Base-by-base conservation (phyloP, 2,329 filamentous ascomycete species). In the Talaromyces sp. region DNA sequence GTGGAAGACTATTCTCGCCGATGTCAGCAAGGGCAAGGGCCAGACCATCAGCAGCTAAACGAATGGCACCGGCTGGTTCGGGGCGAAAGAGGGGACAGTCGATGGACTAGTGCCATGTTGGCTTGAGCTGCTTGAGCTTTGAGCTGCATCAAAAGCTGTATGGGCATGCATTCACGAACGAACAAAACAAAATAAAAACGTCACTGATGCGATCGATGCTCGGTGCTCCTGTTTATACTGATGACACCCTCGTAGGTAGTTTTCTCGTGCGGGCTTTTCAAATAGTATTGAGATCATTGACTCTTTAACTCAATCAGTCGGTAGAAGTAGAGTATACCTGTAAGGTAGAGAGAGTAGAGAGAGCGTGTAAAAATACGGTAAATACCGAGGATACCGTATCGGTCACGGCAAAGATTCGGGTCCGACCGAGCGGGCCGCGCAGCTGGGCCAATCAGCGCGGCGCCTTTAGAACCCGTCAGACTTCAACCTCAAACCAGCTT, bases 1-100 rank as follows among this genome's bases (percentile, higher is more conserved):
- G 66, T 78, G 75, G 75, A 75, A 75, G 69, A 65, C 67, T 60
- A 66, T 77, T 57, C 68, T 77, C 63, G 59, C 64, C 42, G 74
- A 76, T 65, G 75, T 73, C 66, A 76, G 74, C 72, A 73, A 73
- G 69, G 73, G 75, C 58, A 76, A 77, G 70, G 75, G 72, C 62
- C 71, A 73, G 72, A 75, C 75, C 64, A 72, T 68, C 62, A 69
- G 56, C n/a, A 17, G n/a, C 27, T 55, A 36, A 30, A 25, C 5
- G 15, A n/a, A 36, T 65, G 64, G 63, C 64, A 62, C 69, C 72
- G 72, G 72, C 72, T 74, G 72, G 72, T 71, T 66, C 71, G 70
- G 72, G 72, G 51, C 30, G 55, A 47, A 25, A 47, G 44, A 17
- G 44, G n/a, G 11, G 22, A 47, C 44, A 10, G n/a, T 25, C 22